Base-by-base conservation (phyloP, 768 basidiomycete species). In the Peribolospora kevripleyi region DNA sequence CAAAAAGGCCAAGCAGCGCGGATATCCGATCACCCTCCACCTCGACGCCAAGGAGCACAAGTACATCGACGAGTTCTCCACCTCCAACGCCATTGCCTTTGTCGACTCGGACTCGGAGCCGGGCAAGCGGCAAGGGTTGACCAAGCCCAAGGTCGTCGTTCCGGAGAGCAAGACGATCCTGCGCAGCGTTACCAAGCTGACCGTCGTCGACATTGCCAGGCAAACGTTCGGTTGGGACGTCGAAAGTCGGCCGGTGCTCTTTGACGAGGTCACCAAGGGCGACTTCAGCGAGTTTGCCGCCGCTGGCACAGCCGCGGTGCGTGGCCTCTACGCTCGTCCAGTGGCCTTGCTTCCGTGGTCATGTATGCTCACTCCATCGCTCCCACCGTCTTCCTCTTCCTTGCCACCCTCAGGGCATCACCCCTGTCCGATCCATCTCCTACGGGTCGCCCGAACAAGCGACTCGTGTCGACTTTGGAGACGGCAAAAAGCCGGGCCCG, bases 11-110 rank as follows among this genome's bases (percentile, higher is more conserved):
- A 63, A 63, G 57, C 56, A 60, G 46, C 54, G 51, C 2, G 63
- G 63, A 10, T 64, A 57, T 52, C 51, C 56, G 14, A 61, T 64
- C 57, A 64, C 63, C 9, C 57, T 64, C n/a, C 63, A 63, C 54
- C 50, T 62, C 50, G 60, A 56, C 41, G 51, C 45, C 47, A 48
- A 38, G 46, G 49, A 54, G 52, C 58, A 59, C 39, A 57, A 58
- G 25, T 48, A 50, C 42, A 54, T 64, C 25, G 63, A 64, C 56
- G 63, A 64, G 57, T 64, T 64, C 52, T 62, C 61, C 7, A 64
- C 63, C 5, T 58, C 58, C 13, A 64, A 64, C 58, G 61, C 59
- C 49, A 49, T 63, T 50, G 58, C 56, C 43, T 55, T 25, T 25
- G 25, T 25, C 25, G 25, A 25, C 25, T 25, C 25, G 25, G 25